Conservation (phyloP, 495 filamentous ascomycete species). For the Chlorociboria aeruginascens region DNA sequence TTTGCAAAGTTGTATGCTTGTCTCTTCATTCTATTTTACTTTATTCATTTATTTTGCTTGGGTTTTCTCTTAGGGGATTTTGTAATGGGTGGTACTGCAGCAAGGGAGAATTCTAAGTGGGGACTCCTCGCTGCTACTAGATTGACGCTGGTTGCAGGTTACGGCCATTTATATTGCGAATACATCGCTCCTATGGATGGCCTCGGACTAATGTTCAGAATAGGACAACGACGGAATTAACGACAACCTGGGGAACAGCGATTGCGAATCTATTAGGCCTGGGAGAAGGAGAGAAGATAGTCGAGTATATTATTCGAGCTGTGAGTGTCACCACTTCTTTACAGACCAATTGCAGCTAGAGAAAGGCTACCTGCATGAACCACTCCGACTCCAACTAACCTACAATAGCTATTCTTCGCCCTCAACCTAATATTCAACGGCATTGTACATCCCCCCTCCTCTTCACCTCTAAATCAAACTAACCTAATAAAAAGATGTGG, state of each 20-base stretch:
- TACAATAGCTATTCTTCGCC: conserved; percentile 62
- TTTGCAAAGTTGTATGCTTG: conserved; percentile 81
- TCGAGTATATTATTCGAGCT: conserved; percentile 55
- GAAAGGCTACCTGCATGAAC: no score
- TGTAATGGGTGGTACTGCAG: no score
- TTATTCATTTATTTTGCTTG: no score
- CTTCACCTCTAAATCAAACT: background rate
- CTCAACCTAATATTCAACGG: conserved; percentile 85
- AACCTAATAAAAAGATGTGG: conserved; percentile 61
- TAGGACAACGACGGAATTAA: conserved; percentile 79
- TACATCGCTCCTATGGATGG: background rate
- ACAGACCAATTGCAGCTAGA: background rate
- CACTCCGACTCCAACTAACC: background rate
- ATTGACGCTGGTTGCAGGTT: no score
- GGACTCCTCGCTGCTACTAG: no score
- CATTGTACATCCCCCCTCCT: conserved; percentile 35
- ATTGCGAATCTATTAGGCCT: conserved; percentile 53
- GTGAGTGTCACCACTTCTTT: conserved; percentile 38
- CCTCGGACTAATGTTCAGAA: background rate
- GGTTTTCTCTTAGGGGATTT: background rate
- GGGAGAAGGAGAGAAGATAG: conserved; percentile 31
- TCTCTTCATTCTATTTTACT: no score
- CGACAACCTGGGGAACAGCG: conserved; percentile 50
- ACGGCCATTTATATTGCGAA: no score
- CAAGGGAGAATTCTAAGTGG: no score